phyloP scores from a whole-genome alignment of 2,329 filamentous ascomycete genomes.

The Xylaria multiplex region DNA sequence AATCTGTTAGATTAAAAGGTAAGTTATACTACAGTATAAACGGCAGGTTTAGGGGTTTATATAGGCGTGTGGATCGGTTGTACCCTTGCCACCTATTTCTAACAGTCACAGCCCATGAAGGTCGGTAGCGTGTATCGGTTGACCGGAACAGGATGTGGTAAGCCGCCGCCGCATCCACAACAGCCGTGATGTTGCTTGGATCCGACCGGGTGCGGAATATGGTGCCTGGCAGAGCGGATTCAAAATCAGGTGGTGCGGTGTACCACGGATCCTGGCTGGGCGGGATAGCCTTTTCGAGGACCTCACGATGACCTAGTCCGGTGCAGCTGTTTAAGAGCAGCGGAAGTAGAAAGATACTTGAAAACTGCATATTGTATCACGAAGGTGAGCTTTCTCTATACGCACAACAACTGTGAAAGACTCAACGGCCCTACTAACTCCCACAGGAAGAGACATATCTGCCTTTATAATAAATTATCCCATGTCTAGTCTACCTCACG shows the following conservation, averaged over 20 bases:
- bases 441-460: not conserved
- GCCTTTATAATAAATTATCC: conserved; percentile 1
- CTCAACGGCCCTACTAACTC: not conserved
- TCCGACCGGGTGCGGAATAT: conserved; percentile 47
- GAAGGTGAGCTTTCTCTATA: not conserved
- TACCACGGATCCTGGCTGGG: conserved; percentile 51
- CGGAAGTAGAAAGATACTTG: not conserved
- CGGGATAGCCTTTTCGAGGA: conserved; percentile 30
- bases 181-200: conserved; percentile 41
- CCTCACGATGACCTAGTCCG: conserved; percentile 5
- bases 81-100: too few species aligned
- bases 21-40: too few species aligned
- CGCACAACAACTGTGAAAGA: not conserved
- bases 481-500: not conserved
- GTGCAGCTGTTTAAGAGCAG: not conserved
- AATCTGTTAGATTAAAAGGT: too few species aligned
- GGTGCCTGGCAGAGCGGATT: conserved; percentile 43
- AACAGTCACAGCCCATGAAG: conserved; percentile 54
- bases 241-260: conserved; percentile 46
- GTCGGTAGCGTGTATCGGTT: conserved; percentile 48
- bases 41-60: too few species aligned
- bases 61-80: too few species aligned
- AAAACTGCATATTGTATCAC: conserved; percentile 3
- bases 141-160: conserved; percentile 55
- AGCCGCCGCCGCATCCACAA: conserved; percentile 32